Evolutionary conservation across 2,329 filamentous ascomycete species (phyloP), one percentile per base, ranked within the genome.

Genomic region (Fusarium pilosicola): DNA sequence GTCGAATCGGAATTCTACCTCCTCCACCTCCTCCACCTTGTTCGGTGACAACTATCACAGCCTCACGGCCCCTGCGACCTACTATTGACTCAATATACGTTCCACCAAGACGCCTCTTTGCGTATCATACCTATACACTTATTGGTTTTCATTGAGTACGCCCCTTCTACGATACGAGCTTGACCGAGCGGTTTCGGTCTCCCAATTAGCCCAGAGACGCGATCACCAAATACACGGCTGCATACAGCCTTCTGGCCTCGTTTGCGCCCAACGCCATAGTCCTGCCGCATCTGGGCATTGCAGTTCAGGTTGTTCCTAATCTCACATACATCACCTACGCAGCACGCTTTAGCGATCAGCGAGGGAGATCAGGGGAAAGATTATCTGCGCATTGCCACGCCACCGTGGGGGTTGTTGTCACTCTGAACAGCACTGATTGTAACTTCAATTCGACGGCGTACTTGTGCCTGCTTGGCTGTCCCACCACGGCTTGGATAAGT

Each of bases 151-250:
- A 55, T 62, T 65, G 61, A 72, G 36, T 62, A 68, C 72, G 45
- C 59, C 70, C 64, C 54, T 42, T 73, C 62, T 64, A 77, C 75
- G 78, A 81, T 81, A 82, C 80, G 80, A 81, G 78, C 74, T 72
- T 55, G 67, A 67, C 73, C 76, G 77, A 76, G 71, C 73, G 76
- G 73, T 77, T 63, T 66, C 74, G 65, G 73, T 73, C 73, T 68
- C 54, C 49, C 39, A 74, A 58, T 71, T 75, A 52, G 51, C 51
- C 60, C 57, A 70, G 69, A 73, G 73, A 57, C 69, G 68, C 74
- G 73, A 75, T 73, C 75, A 51, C 74, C 77, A 76, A 63, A 71
- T 59, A 59, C 60, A 62, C 75, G 75, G 76, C 55, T 77, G 64
- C 72, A 74, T 72, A 73, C 77, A 76, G 65, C 49, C 52, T 42